Conservation (phyloP, 345 rosid genomes). For the Salix udensis region DNA sequence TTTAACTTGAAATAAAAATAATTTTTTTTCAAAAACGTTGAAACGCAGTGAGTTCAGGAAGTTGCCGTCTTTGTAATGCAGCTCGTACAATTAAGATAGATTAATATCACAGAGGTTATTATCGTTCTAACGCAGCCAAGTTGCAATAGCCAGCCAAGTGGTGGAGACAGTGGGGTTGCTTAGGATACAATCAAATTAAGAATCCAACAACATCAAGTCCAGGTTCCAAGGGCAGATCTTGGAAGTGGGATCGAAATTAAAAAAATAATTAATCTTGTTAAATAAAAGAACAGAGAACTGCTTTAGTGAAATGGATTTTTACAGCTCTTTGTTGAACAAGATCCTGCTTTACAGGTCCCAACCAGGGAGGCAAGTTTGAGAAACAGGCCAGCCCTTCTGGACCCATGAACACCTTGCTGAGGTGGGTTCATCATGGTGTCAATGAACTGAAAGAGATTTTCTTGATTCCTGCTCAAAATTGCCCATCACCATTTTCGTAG, state of each 20-base stretch:
- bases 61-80: too few relatives aligned
- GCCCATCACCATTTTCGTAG: neutral
- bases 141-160: neutral
- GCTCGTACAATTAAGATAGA: too few relatives aligned
- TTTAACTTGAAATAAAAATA: too few relatives aligned
- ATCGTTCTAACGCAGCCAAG: neutral
- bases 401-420: conserved; percentile 32
- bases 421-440: conserved; percentile 32
- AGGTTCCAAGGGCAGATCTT: conserved; percentile 43
- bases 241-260: neutral
- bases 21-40: too few relatives aligned
- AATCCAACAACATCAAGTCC: conserved; percentile 18
- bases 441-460: conserved; percentile 15
- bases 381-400: conserved; percentile 1
- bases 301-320: conserved; percentile 11
- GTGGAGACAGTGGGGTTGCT: neutral
- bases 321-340: conserved; percentile 19
- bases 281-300: neutral
- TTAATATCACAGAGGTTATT: neutral
- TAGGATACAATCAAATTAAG: neutral
- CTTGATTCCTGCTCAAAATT: conserved; percentile 15
- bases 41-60: too few relatives aligned
- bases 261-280: neutral
- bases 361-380: conserved; percentile 10
- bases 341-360: conserved; percentile 47